Evolutionary conservation across 106 monocot genomes (phyloP).

Genomic region (Dendrobium huoshanense): DNA sequence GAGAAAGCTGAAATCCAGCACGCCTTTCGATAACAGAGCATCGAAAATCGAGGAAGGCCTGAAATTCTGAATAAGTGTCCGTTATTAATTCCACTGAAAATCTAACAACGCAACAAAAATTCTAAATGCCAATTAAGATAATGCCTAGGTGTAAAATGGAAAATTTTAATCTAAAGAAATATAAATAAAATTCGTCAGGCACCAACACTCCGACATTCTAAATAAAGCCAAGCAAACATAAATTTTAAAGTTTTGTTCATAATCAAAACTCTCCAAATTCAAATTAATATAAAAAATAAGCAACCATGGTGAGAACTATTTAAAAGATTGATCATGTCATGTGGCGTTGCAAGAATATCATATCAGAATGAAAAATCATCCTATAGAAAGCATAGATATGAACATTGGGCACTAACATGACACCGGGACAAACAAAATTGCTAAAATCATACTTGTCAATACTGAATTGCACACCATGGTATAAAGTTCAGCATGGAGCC

Average conservation of each 20-base stretch:
- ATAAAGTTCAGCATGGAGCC: too few species aligned
- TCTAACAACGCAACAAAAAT: background rate
- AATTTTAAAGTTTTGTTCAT: background rate
- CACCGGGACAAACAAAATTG: background rate
- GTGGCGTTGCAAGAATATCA: background rate
- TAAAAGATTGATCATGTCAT: background rate
- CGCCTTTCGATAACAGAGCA: conserved; percentile 88
- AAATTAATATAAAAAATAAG: background rate
- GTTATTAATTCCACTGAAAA: background rate
- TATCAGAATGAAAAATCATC: background rate
- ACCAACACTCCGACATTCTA: background rate
- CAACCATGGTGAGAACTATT: background rate
- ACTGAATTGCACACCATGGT: too few species aligned
- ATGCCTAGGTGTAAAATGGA: background rate
- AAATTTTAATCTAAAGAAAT: background rate
- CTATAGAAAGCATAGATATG: background rate
- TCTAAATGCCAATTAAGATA: background rate
- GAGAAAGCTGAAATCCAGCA: conserved; percentile 83
- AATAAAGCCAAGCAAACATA: background rate
- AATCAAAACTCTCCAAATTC: background rate
- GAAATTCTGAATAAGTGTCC: conserved; percentile 10
- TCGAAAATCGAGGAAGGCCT: conserved; percentile 96
- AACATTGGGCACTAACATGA: background rate
- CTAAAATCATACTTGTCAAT: too few species aligned
- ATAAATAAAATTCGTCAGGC: background rate